Conservation (phyloP, 441 rosid genomes). For the Erysimum pusillum region DNA sequence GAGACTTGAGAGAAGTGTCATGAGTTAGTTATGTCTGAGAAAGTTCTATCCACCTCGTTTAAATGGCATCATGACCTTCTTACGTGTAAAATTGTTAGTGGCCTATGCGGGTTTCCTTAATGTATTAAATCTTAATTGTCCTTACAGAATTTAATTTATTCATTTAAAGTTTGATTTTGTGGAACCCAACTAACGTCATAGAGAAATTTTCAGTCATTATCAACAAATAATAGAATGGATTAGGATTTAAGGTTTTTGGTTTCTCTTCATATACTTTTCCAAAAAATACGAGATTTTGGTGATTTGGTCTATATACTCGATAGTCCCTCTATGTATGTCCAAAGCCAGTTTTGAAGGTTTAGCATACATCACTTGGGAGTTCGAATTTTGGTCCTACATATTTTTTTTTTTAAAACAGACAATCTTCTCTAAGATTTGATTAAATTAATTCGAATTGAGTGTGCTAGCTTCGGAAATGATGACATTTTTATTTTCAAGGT, state of each 20-base stretch:
- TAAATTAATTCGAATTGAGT: background rate
- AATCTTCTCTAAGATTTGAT: background rate
- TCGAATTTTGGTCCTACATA: background rate
- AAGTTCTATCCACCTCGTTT: conserved; percentile 39
- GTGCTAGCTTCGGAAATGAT: background rate
- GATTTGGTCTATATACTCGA: background rate
- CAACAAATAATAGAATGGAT: background rate
- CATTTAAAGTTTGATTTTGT: background rate
- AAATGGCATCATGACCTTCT: conserved; percentile 40
- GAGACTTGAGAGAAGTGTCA: conserved; percentile 38
- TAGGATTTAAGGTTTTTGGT: background rate
- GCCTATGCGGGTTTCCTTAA: background rate
- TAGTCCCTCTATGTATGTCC: background rate
- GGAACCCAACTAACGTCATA: background rate
- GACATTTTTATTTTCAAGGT: background rate
- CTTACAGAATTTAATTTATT: background rate
- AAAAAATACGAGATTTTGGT: background rate
- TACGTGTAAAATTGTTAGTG: conserved; percentile 12
- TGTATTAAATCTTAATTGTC: background rate
- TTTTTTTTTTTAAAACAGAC: background rate
- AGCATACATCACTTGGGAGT: conserved; percentile 3
- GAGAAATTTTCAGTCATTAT: background rate
- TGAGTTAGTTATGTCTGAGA: conserved; percentile 42
- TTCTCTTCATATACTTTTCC: background rate
- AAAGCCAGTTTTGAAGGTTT: background rate